phyloP scores from a whole-genome alignment of 2,329 filamentous ascomycete genomes.

The Colletotrichum orchidophilum region DNA sequence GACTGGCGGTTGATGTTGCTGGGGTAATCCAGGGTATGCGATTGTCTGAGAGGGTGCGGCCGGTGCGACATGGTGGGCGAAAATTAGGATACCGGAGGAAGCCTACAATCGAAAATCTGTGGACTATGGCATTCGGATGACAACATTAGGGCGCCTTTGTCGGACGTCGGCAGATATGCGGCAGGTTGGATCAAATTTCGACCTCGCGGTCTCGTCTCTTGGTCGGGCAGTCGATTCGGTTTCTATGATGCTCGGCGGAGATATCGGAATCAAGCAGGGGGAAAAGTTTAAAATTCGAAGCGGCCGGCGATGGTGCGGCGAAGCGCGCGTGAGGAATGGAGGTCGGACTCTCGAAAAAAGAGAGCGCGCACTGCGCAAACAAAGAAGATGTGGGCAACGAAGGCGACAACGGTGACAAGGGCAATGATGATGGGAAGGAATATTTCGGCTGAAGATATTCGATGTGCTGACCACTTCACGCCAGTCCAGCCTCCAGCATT shows the following conservation, averaged over 20 bases:
- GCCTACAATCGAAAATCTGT: conserved; percentile 38
- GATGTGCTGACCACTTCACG: conserved; percentile 12
- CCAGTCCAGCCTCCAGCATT: conserved; percentile 26
- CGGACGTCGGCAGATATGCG: conserved; percentile 22
- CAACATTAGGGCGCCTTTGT: conserved; percentile 39
- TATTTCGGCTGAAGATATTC: conserved; percentile 11
- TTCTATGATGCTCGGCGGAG: conserved; percentile 8
- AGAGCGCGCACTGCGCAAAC: conserved; percentile 31
- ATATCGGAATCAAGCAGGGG: background rate
- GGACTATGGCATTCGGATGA: conserved; percentile 38
- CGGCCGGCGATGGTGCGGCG: background rate
- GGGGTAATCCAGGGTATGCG: conserved; percentile 59
- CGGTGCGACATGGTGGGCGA: conserved; percentile 63
- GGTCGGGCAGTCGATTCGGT: conserved; percentile 1
- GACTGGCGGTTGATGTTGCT: conserved; percentile 66
- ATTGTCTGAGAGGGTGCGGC: conserved; percentile 66
- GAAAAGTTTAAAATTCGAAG: conserved; percentile 14
- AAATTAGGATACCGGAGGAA: conserved; percentile 34
- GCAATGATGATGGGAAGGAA: conserved; percentile 13
- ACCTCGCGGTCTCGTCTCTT: conserved; percentile 8
- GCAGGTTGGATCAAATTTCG: conserved; percentile 16
- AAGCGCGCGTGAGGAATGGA: conserved; percentile 20
- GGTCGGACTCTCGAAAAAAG: background rate
- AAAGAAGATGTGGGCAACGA: conserved; percentile 4
- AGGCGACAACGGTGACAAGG: background rate